Percentiles rank a stretch among this genome's conserved stretches.
phyloP scores from a whole-genome alignment of 257 asterid species.

The Phtheirospermum japonicum region DNA sequence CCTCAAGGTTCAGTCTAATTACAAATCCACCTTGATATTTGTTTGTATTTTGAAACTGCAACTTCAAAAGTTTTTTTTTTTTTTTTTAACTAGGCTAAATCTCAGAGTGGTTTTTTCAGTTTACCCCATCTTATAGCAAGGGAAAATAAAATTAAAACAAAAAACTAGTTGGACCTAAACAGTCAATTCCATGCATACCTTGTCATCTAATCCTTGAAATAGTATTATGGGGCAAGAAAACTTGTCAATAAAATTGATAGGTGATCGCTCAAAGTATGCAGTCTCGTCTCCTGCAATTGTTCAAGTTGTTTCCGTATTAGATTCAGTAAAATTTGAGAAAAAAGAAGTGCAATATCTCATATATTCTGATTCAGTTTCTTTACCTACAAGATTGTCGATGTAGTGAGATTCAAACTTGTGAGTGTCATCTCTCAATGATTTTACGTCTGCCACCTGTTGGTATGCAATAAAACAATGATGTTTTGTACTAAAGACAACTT shows the following conservation, averaged over 20 bases:
- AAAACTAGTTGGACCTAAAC: background rate
- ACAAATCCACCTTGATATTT: background rate
- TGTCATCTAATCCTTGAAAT: slow-evolving; percentile 93
- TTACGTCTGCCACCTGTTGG: slow-evolving; percentile 81
- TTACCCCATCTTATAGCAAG: background rate
- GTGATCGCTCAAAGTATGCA: slow-evolving; percentile 70
- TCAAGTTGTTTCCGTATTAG: slow-evolving; percentile 12
- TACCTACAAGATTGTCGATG: slow-evolving; percentile 85
- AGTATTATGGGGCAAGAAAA: slow-evolving; percentile 84
- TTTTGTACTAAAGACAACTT: background rate
- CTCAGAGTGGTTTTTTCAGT: background rate
- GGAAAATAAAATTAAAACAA: too few species aligned
- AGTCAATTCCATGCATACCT: slow-evolving; percentile 44
- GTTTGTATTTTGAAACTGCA: background rate
- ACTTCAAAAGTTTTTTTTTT: background rate
- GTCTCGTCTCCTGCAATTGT: slow-evolving; percentile 56
- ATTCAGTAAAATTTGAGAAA: background rate
- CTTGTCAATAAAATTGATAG: slow-evolving; percentile 71
- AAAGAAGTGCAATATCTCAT: background rate
- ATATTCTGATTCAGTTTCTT: slow-evolving; percentile 24
- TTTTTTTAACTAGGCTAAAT: too few species aligned
- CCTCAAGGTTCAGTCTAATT: background rate
- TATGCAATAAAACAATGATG: slow-evolving; percentile 14
- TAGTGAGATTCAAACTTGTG: slow-evolving; percentile 95
- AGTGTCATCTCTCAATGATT: slow-evolving; percentile 62